Conservation (phyloP, 306 rosid species). For the Hylodesmum podocarpum region DNA sequence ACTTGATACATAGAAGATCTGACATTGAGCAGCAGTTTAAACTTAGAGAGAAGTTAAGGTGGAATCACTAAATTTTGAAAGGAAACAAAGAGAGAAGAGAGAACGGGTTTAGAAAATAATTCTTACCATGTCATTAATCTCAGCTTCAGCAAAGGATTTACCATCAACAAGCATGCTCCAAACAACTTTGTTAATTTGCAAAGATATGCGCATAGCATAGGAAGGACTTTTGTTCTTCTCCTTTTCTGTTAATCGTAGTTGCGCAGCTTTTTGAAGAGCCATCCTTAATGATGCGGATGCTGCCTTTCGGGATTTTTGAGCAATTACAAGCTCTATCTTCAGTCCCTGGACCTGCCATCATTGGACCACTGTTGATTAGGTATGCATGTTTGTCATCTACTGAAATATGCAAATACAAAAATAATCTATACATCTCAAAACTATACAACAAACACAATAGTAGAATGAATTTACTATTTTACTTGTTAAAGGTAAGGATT, state of each 20-base stretch:
- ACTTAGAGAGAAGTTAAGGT: slow-evolving; percentile 3
- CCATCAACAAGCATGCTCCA: slow-evolving; percentile 99
- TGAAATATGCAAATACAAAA: slow-evolving; percentile 24
- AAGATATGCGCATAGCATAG: slow-evolving; percentile 94
- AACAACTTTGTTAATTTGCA: slow-evolving; percentile 87
- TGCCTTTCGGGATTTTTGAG: slow-evolving; percentile 77
- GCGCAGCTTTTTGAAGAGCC: slow-evolving; percentile 93
- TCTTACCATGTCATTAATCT: slow-evolving; percentile 96
- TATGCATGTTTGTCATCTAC: slow-evolving; percentile 7
- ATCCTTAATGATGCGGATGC: slow-evolving; percentile 83
- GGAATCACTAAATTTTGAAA: slow-evolving; percentile 1
- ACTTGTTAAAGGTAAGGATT: slow-evolving; percentile 3
- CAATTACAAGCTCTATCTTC: slow-evolving; percentile 75
- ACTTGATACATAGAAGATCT: slow-evolving; percentile 7
- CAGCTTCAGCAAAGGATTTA: slow-evolving; percentile 97
- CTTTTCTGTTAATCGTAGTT: slow-evolving; percentile 81
- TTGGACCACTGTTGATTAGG: slow-evolving; percentile 22
- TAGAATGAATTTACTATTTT: slow-evolving; percentile 21
- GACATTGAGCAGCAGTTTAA: neutral
- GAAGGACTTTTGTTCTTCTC: slow-evolving; percentile 99
- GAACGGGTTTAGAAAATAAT: slow-evolving; percentile 4
- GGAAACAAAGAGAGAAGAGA: slow-evolving; percentile 11
- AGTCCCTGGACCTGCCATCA: slow-evolving; percentile 84
- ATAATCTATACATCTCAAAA: slow-evolving; percentile 18
- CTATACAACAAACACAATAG: slow-evolving; percentile 7